phyloP scores from a whole-genome alignment of 129 eudicot species.

The Silybum marianum region DNA sequence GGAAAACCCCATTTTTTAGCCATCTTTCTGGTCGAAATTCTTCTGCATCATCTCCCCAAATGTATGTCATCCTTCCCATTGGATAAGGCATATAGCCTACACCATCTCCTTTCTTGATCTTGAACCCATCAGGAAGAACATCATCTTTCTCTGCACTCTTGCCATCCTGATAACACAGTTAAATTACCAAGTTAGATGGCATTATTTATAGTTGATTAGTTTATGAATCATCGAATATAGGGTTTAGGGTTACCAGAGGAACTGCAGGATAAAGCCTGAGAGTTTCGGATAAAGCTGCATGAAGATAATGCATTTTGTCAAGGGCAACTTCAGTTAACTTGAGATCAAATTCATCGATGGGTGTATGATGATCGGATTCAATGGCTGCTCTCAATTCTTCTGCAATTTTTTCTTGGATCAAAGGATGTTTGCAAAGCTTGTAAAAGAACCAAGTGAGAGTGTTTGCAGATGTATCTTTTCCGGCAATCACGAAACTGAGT shows the following conservation, averaged over 20 bases:
- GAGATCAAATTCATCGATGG: conserved; percentile 40
- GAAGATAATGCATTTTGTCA: conserved; percentile 85
- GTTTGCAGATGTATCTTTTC: conserved; percentile 74
- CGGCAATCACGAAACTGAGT: conserved; percentile 69
- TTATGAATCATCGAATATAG: too few relatives aligned
- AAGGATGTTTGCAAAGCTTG: conserved; percentile 61
- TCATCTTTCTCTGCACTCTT: conserved; percentile 54
- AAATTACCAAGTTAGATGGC: too few relatives aligned
- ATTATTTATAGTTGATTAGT: too few relatives aligned
- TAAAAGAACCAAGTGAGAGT: conserved; percentile 83
- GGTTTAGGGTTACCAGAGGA: conserved; percentile 42
- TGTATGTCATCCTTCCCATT: conserved; percentile 69
- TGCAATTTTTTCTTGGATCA: conserved; percentile 57
- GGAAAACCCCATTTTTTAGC: conserved; percentile 58
- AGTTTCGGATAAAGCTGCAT: conserved; percentile 71
- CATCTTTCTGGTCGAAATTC: conserved; percentile 76
- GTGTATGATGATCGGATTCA: conserved; percentile 9
- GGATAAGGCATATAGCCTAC: conserved; percentile 50
- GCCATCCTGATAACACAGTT: conserved; percentile 37
- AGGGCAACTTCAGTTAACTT: conserved; percentile 54
- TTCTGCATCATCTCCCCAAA: conserved; percentile 80
- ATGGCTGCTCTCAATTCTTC: conserved; percentile 49
- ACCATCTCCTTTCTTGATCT: conserved; percentile 57
- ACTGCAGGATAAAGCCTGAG: conserved; percentile 84
- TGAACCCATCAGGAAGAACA: conserved; percentile 58